phyloP scores from a whole-genome alignment of 2,329 filamentous ascomycete species.

The Botrytis elliptica region DNA sequence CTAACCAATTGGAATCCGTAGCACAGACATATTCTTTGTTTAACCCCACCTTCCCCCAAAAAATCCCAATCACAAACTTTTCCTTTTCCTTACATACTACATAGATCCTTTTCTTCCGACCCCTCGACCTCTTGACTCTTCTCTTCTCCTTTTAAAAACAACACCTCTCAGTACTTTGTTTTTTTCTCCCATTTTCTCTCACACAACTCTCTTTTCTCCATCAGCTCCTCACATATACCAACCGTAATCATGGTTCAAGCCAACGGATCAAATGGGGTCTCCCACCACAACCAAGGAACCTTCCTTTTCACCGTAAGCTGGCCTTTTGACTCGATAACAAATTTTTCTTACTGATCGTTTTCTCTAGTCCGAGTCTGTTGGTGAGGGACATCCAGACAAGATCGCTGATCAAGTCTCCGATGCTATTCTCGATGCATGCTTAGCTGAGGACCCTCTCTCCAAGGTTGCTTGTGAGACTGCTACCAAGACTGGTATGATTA shows the following conservation, averaged over 20 bases:
- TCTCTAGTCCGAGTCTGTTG: conserved; percentile 75
- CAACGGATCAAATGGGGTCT: conserved; percentile 37
- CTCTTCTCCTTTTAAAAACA: conserved; percentile 50
- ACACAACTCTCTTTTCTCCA: conserved; percentile 45
- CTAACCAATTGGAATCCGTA: conserved; percentile 2
- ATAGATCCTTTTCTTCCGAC: not conserved
- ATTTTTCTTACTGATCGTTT: conserved; percentile 25
- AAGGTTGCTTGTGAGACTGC: conserved; percentile 99
- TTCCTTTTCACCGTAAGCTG: conserved; percentile 77
- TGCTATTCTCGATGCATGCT: conserved; percentile 96
- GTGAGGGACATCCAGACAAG: conserved; percentile 93
- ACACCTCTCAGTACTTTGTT: conserved; percentile 45
- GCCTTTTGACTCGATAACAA: not conserved
- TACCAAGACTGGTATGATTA: conserved; percentile 99
- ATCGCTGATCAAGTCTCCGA: conserved; percentile 98
- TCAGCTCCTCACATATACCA: conserved; percentile 66
- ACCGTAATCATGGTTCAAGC: conserved; percentile 55
- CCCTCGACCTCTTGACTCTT: conserved; percentile 42
- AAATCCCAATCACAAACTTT: conserved; percentile 18
- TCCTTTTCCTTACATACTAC: conserved; percentile 17
- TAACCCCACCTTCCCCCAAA: conserved; percentile 15
- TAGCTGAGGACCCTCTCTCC: conserved; percentile 91
- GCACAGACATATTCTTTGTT: conserved; percentile 19
- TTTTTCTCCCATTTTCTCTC: conserved; percentile 46
- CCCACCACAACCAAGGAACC: conserved; percentile 61